Conservation (phyloP, 352 stramenopile genomes). For the Blastocystis sp. region DNA sequence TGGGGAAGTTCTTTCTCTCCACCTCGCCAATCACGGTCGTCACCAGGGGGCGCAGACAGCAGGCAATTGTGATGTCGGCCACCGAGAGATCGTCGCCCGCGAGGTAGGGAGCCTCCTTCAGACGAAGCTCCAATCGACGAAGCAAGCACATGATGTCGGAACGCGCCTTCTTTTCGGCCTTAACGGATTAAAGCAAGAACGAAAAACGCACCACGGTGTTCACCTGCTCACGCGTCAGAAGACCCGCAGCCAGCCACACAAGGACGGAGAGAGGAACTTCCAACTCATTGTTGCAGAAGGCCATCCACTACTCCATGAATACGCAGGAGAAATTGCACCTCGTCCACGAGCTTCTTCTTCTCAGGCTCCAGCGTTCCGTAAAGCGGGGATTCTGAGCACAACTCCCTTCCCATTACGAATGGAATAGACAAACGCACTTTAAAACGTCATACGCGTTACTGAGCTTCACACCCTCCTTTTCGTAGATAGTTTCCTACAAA, state of each 20-base stretch:
- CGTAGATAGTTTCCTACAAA: constrained; percentile 58
- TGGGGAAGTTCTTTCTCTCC: constrained; percentile 67
- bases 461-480: constrained; percentile 60
- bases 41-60: constrained; percentile 58
- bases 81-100: constrained; percentile 26
- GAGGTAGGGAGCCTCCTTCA: constrained; percentile 62
- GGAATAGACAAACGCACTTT: constrained; percentile 30
- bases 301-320: constrained; percentile 43
- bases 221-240: constrained; percentile 29
- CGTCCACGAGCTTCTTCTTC: constrained; percentile 29
- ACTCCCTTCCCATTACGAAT: not conserved
- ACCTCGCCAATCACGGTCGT: constrained; percentile 65
- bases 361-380: constrained; percentile 8
- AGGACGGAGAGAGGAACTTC: constrained; percentile 57
- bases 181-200: too few relatives aligned
- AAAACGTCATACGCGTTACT: constrained; percentile 60
- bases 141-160: constrained; percentile 59
- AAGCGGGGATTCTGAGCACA: constrained; percentile 28
- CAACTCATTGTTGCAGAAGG: constrained; percentile 39
- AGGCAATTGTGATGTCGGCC: constrained; percentile 41
- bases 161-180: constrained; percentile 73
- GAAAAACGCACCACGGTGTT: constrained; percentile 16
- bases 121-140: constrained; percentile 39
- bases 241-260: constrained; percentile 21
- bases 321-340: not conserved